phyloP scores from a whole-genome alignment of 768 basidiomycete species.

The Phaeotremella skinneri region DNA sequence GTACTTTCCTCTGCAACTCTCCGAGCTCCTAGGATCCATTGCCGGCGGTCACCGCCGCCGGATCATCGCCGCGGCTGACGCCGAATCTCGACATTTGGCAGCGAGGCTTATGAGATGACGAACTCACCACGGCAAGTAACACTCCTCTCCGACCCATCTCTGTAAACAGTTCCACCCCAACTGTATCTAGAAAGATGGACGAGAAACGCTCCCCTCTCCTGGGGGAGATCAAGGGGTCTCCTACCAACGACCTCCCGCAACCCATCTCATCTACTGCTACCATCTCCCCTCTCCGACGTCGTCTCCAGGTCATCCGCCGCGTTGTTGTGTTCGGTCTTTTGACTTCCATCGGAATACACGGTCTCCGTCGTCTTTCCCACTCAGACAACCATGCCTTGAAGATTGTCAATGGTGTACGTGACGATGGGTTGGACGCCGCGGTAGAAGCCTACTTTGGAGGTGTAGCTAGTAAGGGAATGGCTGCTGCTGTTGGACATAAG shows the following conservation, averaged over 20 bases:
- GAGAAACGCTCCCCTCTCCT: background rate
- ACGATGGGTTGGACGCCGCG: background rate
- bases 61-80: too few relatives aligned
- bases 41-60: too few relatives aligned
- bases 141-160: too few relatives aligned
- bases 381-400: too few relatives aligned
- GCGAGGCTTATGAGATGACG: too few relatives aligned
- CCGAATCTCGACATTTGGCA: too few relatives aligned
- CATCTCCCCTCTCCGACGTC: background rate
- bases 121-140: too few relatives aligned
- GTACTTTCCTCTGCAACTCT: too few relatives aligned
- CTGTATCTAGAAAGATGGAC: background rate
- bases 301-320: constrained; percentile 5
- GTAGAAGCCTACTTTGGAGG: constrained; percentile 18
- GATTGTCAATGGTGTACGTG: background rate
- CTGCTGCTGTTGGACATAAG: constrained; percentile 5
- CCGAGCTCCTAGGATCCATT: too few relatives aligned
- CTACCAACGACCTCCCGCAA: constrained; percentile 5
- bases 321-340: constrained; percentile 11
- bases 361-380: background rate
- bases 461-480: constrained; percentile 23
- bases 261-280: constrained; percentile 5
- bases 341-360: background rate
- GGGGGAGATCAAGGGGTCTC: background rate
- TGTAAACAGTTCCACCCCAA: too few relatives aligned